Base-by-base conservation (phyloP, 164 flowering plant species). In the Protea cynaroides region DNA sequence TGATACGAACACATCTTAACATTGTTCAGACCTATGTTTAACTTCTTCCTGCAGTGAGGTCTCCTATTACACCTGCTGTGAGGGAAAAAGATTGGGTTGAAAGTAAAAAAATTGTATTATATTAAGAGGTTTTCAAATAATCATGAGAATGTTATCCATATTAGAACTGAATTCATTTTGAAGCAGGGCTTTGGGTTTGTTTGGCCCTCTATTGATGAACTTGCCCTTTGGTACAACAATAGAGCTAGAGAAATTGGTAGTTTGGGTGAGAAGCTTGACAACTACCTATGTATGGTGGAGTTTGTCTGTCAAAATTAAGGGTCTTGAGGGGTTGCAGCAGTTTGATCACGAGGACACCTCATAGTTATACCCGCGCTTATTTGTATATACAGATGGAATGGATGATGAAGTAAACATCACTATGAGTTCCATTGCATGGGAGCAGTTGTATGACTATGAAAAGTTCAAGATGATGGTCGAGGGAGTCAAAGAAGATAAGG, bases 11-110 rank as follows among this genome's bases (percentile, higher is more conserved):
- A n/a, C n/a, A n/a, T n/a, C n/a, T n/a, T n/a, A n/a, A n/a, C n/a
- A n/a, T n/a, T n/a, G n/a, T 86, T 38, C 86, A 92, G 68, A 79
- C 86, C 53, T 95, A 92, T 73, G 79, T 79, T 52, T 96, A 91
- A 67, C 97, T 95, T 54, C 99, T 95, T 81, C 99, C 97, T n/a
- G n/a, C n/a, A 59, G 96, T 92, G 37, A 77, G 78, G 65, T 80
- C 80, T 78, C 96, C 96, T 56, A 55, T 81, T 55, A 75, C 62
- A 61, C 62, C 81, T 71, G 61, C 78, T 69, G 63, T 88, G 66
- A 83, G 99, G 69, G 89, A 88, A 50, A 81, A 81, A 64, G 99
- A 95, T 78, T 95, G 99, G 99, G 96, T 92, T 76, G 99, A 95
- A 78, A 83, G 92, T 77, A 81, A 81, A 61, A 74, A 73, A 69